Conservation (phyloP, 768 basidiomycete genomes). For the Lentinula boryana region DNA sequence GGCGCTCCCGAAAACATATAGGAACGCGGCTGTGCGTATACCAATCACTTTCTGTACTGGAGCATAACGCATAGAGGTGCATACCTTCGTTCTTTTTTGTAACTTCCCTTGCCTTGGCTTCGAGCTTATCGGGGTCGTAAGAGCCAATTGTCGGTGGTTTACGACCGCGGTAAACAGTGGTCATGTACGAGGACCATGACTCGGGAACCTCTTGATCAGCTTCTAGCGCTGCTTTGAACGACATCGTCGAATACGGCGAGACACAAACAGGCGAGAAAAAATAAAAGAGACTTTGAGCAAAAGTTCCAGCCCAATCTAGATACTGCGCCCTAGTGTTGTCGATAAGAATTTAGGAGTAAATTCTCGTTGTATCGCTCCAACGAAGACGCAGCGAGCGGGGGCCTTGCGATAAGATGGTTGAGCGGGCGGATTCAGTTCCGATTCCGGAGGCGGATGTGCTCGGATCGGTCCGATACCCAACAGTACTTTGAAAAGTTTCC, state of each 20-base stretch:
- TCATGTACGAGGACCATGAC: background rate
- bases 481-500: background rate
- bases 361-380: background rate
- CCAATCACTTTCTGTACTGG: background rate
- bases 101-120: background rate
- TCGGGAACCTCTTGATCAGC: background rate
- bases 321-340: background rate
- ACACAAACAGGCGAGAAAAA: background rate
- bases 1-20: slow-evolving; percentile 48
- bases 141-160: background rate
- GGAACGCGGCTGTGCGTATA: background rate
- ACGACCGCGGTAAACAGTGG: background rate
- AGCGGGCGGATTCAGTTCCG: background rate
- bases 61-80: background rate
- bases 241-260: background rate
- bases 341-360: background rate
- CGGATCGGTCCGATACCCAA: background rate
- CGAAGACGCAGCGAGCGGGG: background rate
- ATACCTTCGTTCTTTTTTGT: background rate
- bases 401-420: background rate
- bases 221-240: background rate
- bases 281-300: background rate
- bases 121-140: background rate
- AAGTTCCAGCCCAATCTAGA: background rate
- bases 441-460: background rate